A percentile compares a stretch with the other conserved stretches of the same genome.
Evolutionary conservation across 164 flowering plant genomes (phyloP).

Genomic region (Kalanchoe fedtschenkoi): DNA sequence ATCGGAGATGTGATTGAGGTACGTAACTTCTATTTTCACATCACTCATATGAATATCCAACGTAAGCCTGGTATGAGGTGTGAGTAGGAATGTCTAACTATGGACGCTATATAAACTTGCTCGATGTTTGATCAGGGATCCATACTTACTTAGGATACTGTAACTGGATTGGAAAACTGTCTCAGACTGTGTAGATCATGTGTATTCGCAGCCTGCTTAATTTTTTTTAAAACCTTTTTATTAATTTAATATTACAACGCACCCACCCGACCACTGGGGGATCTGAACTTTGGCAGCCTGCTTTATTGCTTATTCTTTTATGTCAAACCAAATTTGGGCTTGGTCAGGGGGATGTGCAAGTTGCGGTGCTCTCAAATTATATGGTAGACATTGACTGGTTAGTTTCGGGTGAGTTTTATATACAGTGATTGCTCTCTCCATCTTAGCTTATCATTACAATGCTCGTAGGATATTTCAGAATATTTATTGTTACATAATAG

Average conservation of each 20-base stretch:
- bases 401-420: slow-evolving; percentile 53
- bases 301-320: too few relatives aligned
- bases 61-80: too few relatives aligned
- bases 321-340: slow-evolving; percentile 6
- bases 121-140: too few relatives aligned
- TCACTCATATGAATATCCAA: too few relatives aligned
- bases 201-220: background rate
- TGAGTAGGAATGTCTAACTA: too few relatives aligned
- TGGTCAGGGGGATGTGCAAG: slow-evolving; percentile 61
- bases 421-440: background rate
- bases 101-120: too few relatives aligned
- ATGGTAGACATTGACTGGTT: slow-evolving; percentile 98
- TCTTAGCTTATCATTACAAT: background rate
- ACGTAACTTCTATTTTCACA: slow-evolving; percentile 1
- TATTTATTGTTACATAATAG: too few relatives aligned
- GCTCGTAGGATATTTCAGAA: background rate
- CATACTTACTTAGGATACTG: too few relatives aligned
- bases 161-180: background rate
- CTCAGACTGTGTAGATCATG: background rate
- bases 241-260: too few relatives aligned
- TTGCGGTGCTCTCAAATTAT: slow-evolving; percentile 87
- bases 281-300: too few relatives aligned
- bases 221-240: too few relatives aligned
- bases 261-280: too few relatives aligned
- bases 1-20: slow-evolving; percentile 82